These are phyloP conservation scores for Coemansia sp. DNA, from an alignment of 192 early-diverging fungal genomes.

Conservation along the genomic window DNA sequence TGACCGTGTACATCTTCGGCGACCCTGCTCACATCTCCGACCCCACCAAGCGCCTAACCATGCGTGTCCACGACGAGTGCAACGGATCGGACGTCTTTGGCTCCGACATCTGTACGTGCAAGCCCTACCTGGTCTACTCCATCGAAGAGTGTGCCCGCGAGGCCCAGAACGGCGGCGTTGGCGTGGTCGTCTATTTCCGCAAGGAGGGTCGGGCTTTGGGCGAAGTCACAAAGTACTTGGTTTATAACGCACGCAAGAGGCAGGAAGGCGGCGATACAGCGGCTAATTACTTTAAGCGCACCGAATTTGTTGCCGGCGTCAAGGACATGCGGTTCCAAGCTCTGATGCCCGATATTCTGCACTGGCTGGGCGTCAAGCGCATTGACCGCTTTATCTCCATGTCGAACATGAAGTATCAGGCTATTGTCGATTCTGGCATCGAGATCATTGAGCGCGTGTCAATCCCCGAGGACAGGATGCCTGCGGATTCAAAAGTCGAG, in stretches of 20 bases:
- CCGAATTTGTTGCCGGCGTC: constrained; percentile 83
- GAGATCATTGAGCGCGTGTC: constrained; percentile 83
- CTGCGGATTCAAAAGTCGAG: constrained; percentile 88
- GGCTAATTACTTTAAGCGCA: constrained; percentile 83
- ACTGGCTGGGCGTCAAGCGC: constrained; percentile 91
- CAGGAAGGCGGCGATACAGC: constrained; percentile 87
- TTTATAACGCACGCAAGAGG: constrained; percentile 90
- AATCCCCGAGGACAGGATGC: constrained; percentile 87
- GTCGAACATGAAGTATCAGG: constrained; percentile 92
- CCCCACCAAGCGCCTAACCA: constrained; percentile 75
- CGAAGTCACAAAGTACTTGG: constrained; percentile 94
- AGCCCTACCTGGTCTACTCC: constrained; percentile 80
- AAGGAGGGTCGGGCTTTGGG: constrained; percentile 94
- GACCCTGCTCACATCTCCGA: constrained; percentile 77
- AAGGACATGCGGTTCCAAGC: constrained; percentile 98
- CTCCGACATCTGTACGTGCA: constrained; percentile 82
- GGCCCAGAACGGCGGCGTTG: constrained; percentile 88
- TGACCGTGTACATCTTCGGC: constrained; percentile 93
- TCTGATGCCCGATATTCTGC: constrained; percentile 93
- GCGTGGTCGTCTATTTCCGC: constrained; percentile 94
- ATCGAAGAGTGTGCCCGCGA: constrained; percentile 87
- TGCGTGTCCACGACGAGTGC: constrained; percentile 94
- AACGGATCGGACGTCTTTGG: constrained; percentile 90
- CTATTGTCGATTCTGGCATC: constrained; percentile 84
- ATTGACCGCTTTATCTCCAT: constrained; percentile 91